phyloP scores from a whole-genome alignment of 2,329 filamentous ascomycete genomes.

The Curvularia sp. region DNA sequence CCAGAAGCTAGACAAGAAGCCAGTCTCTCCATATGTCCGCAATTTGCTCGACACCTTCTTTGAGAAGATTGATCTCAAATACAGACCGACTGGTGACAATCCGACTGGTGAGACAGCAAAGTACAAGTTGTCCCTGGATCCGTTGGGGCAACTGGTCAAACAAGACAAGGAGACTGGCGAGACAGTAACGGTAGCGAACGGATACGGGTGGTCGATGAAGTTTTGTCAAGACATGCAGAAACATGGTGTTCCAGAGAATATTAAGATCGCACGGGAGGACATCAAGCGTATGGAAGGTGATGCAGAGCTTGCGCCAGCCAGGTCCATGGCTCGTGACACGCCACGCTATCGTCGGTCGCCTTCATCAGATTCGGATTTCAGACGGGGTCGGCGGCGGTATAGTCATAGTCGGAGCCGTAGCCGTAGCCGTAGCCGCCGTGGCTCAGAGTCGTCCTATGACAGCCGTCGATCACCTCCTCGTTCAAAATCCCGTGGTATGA shows the following conservation, averaged over 20 bases:
- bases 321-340: conserved; percentile 18
- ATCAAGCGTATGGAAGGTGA: conserved; percentile 28
- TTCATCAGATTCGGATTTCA: conserved; percentile 27
- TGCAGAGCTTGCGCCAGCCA: conserved; percentile 7
- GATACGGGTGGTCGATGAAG: conserved; percentile 84
- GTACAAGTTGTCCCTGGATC: conserved; percentile 67
- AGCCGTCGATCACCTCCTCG: conserved; percentile 16
- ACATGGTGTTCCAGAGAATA: conserved; percentile 33
- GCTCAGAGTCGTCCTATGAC: conserved; percentile 28
- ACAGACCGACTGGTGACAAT: conserved; percentile 57
- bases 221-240: conserved; percentile 83
- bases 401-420: conserved; percentile 27
- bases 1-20: conserved; percentile 69
- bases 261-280: conserved; percentile 33
- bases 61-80: conserved; percentile 62
- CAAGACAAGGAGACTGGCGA: conserved; percentile 72
- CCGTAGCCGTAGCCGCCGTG: conserved; percentile 23
- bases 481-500: conserved; percentile 25
- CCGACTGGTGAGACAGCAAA: conserved; percentile 38
- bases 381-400: conserved; percentile 17
- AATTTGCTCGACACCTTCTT: conserved; percentile 72
- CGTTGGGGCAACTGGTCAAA: conserved; percentile 73
- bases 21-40: conserved; percentile 73
- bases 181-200: conserved; percentile 71
- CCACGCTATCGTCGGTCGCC: conserved; percentile 23